Evolutionary conservation across 208 protist genomes (phyloP), one percentile per base, ranked within the genome.

Genomic region (Strigomonas culicis): DNA sequence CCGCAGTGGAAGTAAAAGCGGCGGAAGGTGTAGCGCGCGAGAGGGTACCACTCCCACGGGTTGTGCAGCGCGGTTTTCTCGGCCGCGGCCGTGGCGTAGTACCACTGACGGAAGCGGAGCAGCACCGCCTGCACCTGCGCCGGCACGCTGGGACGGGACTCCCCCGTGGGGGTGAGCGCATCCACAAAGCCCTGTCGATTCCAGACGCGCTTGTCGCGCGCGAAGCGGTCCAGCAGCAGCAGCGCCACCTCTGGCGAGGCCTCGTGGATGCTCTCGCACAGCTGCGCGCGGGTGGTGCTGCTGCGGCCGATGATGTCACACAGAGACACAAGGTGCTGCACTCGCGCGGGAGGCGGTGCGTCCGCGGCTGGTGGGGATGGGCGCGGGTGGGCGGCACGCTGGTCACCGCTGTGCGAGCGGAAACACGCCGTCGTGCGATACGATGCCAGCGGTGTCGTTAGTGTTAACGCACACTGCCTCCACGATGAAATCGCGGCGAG

Each of bases 1-100:
- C 97, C 97, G 53, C 89, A 58, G 69, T 98, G 95, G 51, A 92
- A 92, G 62, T 96, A 68, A 61, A 97, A 93, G 11, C 64, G 64
- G 28, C 91, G 88, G 39, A 72, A 72, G 55, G 77, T 87, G 46
- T 83, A 77, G 3, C 93, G 75, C 1, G 93, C 86, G 43, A 84
- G 76, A 4, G 84, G 88, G 70, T 97, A 97, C 82, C 84, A 93
- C 28, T 89, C 66, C 85, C 86, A 92, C 7, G 90, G 90, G 22
- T 66, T 68, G 49, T 81, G 62, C 83, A 96, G 84, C n/a, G 60
- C 68, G 17, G 88, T 78, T 50, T 77, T 80, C 22, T 46, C 49
- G 28, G 82, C 78, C 0, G 84, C 90, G 55, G 82, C 74, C 3
- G 74, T 69, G 25, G 63, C 77, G 32, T 82, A 69, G 66, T 90